Percentiles rank a stretch among this genome's conserved stretches.
Evolutionary conservation across 2,329 filamentous ascomycete genomes (phyloP).

Genomic region (Ilyonectria robusta): DNA sequence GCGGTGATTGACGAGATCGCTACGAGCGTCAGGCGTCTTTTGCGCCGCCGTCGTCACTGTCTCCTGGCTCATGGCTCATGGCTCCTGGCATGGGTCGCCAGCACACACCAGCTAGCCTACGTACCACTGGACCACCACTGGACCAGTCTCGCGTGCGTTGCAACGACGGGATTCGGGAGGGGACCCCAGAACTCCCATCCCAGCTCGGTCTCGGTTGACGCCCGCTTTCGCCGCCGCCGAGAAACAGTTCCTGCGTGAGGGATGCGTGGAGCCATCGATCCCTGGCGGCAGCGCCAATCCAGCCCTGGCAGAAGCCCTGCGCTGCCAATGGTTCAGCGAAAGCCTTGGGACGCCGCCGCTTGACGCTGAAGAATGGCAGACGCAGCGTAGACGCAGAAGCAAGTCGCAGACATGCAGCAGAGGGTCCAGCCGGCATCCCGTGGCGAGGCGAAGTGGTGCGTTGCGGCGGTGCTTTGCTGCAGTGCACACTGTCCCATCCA

Average conservation of each 20-base stretch:
- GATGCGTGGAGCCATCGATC: slow-evolving; percentile 41
- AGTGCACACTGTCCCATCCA: slow-evolving; percentile 20
- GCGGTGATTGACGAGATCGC: slow-evolving; percentile 29
- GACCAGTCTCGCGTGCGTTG: slow-evolving; percentile 14
- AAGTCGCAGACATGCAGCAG: slow-evolving; percentile 13
- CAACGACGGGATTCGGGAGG: slow-evolving; percentile 13
- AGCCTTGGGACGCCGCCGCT: not conserved
- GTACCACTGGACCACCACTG: slow-evolving; percentile 17
- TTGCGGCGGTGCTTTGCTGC: slow-evolving; percentile 26
- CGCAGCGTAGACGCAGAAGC: not conserved
- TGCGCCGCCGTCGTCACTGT: slow-evolving; percentile 29
- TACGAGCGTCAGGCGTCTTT: slow-evolving; percentile 25
- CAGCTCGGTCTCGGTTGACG: slow-evolving; percentile 26
- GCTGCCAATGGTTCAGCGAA: slow-evolving; percentile 7
- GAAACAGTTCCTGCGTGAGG: slow-evolving; percentile 43
- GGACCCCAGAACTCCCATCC: slow-evolving; percentile 24
- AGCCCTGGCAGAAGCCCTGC: slow-evolving; percentile 10
- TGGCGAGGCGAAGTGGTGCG: slow-evolving; percentile 18
- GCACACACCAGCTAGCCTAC: not conserved
- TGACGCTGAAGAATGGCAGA: slow-evolving; percentile 19
- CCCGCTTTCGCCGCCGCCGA: slow-evolving; percentile 28
- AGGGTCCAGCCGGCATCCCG: not conserved
- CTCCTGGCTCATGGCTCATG: slow-evolving; percentile 13
- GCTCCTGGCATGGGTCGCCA: slow-evolving; percentile 3
- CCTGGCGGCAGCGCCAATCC: slow-evolving; percentile 28